phyloP scores from a whole-genome alignment of 805 yeast species.

The Metschnikowia matae region DNA sequence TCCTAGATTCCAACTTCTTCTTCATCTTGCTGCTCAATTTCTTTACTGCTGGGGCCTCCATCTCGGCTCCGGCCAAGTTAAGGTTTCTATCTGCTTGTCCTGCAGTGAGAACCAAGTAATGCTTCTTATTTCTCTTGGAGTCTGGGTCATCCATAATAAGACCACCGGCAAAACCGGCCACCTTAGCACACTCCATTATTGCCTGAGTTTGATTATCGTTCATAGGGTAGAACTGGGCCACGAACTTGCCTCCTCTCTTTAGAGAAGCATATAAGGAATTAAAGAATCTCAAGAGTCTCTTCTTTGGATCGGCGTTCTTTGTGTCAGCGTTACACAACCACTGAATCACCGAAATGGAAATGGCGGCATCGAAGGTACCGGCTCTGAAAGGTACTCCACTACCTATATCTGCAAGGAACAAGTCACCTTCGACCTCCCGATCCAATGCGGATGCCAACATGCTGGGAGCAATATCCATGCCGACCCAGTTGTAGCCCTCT shows the following conservation, averaged over 20 bases:
- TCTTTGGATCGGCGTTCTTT: conserved; percentile 74
- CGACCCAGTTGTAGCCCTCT: conserved; percentile 93
- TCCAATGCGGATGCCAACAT: conserved; percentile 95
- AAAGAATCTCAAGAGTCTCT: conserved; percentile 76
- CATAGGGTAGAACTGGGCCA: conserved; percentile 93
- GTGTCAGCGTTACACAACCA: conserved; percentile 98
- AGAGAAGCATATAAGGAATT: conserved; percentile 81
- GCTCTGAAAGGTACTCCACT: conserved; percentile 92
- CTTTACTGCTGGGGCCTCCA: conserved; percentile 59
- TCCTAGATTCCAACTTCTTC: conserved; percentile 65
- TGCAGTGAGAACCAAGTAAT: conserved; percentile 84
- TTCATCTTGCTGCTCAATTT: conserved; percentile 41
- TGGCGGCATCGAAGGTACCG: conserved; percentile 95
- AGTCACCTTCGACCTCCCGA: conserved; percentile 89
- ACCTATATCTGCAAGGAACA: conserved; percentile 90
- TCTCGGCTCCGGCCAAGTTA: conserved; percentile 73
- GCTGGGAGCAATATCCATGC: conserved; percentile 93
- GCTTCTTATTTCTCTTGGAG: conserved; percentile 84
- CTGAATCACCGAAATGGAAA: conserved; percentile 91
- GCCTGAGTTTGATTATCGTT: conserved; percentile 80
- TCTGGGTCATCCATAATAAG: conserved; percentile 92
- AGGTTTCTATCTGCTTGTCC: conserved; percentile 72
- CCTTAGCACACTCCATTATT: conserved; percentile 80
- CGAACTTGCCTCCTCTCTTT: conserved; percentile 94
- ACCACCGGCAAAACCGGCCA: conserved; percentile 96